Evolutionary conservation across 805 yeast genomes (phyloP).

Genomic region (Wickerhamiella nectarea): DNA sequence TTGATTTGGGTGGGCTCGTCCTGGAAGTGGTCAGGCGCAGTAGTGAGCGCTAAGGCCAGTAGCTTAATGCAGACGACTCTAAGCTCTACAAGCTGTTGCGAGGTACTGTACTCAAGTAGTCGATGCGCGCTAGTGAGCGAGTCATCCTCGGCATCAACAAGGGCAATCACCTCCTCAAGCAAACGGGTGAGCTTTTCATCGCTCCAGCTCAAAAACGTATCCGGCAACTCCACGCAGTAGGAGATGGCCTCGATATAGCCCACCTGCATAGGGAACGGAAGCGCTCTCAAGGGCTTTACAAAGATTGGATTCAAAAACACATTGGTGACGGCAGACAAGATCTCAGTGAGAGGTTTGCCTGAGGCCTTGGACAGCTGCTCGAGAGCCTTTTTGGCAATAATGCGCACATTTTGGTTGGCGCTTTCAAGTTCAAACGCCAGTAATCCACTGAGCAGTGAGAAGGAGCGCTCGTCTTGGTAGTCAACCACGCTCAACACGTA

Average conservation of each 20-base stretch:
- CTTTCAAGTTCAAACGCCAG: conserved; percentile 87
- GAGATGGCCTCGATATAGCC: conserved; percentile 97
- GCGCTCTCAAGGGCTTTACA: conserved; percentile 90
- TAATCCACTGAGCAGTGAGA: conserved; percentile 73
- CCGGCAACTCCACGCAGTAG: conserved; percentile 68
- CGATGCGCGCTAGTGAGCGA: conserved; percentile 79
- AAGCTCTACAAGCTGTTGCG: conserved; percentile 74
- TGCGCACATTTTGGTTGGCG: conserved; percentile 69
- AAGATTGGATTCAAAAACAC: conserved; percentile 83
- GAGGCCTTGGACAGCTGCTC: conserved; percentile 56
- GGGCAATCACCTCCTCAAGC: conserved; percentile 76
- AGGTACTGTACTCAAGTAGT: conserved; percentile 71
- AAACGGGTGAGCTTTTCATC: conserved; percentile 71
- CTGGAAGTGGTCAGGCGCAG: conserved; percentile 59
- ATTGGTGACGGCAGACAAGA: conserved; percentile 72
- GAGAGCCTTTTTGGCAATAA: conserved; percentile 63
- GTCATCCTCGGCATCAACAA: conserved; percentile 97
- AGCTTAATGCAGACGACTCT: conserved; percentile 82
- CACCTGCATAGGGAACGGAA: conserved; percentile 97
- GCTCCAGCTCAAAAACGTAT: conserved; percentile 69
- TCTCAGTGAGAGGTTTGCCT: conserved; percentile 50
- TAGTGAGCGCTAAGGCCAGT: conserved; percentile 68
- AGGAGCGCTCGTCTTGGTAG: conserved; percentile 54
- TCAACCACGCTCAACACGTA: conserved; percentile 53
- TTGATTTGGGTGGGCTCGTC: conserved; percentile 51